Percentiles rank a stretch among this genome's conserved stretches.
Evolutionary conservation across 1,284 basidiomycete species (phyloP).

Genomic region (Austroboletus niveus): DNA sequence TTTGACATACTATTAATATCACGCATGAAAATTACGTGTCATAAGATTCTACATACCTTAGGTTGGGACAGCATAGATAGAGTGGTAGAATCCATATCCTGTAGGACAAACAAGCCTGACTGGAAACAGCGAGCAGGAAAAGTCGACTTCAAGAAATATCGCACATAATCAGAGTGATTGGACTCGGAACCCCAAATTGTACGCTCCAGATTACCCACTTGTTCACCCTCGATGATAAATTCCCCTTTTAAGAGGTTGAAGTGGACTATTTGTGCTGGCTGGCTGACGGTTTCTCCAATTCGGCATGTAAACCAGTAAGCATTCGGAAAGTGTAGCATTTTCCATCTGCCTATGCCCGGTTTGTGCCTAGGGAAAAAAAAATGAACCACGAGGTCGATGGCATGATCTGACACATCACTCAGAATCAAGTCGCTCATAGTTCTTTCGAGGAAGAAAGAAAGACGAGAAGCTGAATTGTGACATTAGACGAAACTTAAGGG

Average conservation of each 20-base stretch:
- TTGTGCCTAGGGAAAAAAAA: conserved; percentile 29
- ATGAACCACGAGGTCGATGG: conserved; percentile 35
- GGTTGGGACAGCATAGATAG: conserved; percentile 3
- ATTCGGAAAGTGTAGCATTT: neutral
- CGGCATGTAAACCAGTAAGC: neutral
- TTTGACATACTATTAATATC: neutral
- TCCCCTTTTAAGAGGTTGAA: neutral
- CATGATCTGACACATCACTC: conserved; percentile 1
- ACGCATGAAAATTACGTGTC: neutral
- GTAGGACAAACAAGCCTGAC: too few species aligned
- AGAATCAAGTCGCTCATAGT: conserved; percentile 10
- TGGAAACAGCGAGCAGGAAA: too few species aligned
- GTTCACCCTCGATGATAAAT: conserved; percentile 21
- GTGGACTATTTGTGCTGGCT: neutral
- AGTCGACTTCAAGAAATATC: too few species aligned
- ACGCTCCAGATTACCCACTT: conserved; percentile 34
- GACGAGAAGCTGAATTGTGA: conserved; percentile 9
- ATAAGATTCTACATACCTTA: neutral
- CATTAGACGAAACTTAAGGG: neutral
- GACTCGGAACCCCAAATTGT: too few species aligned
- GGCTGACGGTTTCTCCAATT: neutral
- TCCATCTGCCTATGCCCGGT: neutral
- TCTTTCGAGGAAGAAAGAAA: conserved; percentile 28
- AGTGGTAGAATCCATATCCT: neutral
- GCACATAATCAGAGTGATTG: too few species aligned